Conservation (phyloP, 148 eudicot species). For the Limonium bicolor region DNA sequence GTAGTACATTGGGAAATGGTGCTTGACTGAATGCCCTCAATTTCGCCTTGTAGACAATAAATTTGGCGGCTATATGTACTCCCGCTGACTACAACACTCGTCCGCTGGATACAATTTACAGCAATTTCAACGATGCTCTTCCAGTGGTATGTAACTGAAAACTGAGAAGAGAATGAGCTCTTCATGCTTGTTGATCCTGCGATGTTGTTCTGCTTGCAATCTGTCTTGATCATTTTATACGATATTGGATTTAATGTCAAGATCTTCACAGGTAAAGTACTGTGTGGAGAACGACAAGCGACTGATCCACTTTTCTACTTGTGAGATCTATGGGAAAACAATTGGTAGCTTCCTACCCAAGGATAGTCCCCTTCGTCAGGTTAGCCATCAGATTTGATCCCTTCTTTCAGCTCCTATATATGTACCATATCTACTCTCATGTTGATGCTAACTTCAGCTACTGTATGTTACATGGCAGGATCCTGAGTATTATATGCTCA, state of each 20-base stretch:
- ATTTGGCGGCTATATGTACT: slow-evolving; percentile 98
- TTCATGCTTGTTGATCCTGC: neutral
- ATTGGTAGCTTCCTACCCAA: slow-evolving; percentile 81
- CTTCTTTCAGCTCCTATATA: no score
- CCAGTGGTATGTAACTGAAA: slow-evolving; percentile 62
- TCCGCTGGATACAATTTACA: slow-evolving; percentile 91
- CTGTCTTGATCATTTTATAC: no score
- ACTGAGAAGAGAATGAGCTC: neutral
- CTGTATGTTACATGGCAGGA: no score
- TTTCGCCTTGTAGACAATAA: slow-evolving; percentile 41
- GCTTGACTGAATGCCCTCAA: neutral
- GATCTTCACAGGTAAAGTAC: slow-evolving; percentile 96
- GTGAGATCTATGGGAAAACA: slow-evolving; percentile 98
- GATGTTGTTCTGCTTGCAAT: neutral
- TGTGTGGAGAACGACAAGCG: slow-evolving; percentile 94
- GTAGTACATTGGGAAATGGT: slow-evolving; percentile 1
- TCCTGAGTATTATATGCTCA: no score
- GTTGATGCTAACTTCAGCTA: no score
- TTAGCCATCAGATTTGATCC: no score
- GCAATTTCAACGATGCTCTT: slow-evolving; percentile 98
- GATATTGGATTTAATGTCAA: no score
- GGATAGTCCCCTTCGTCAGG: slow-evolving; percentile 85
- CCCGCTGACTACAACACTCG: slow-evolving; percentile 98
- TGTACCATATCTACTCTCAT: no score
- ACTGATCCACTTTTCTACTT: slow-evolving; percentile 95